phyloP scores from a whole-genome alignment of 805 yeast species.

The Kodamaea laetipori region DNA sequence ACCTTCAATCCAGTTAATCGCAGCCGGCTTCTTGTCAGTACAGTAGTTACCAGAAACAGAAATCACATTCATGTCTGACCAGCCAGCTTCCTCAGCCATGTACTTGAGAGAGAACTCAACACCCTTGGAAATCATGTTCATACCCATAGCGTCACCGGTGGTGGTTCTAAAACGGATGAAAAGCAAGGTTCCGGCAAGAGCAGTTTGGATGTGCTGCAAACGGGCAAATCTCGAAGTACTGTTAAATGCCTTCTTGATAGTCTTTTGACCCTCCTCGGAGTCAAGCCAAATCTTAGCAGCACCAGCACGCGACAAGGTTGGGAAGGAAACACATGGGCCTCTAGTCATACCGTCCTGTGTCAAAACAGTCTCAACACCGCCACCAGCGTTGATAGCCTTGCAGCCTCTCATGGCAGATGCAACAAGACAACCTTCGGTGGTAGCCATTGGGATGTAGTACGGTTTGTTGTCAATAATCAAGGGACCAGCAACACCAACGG shows the following conservation, averaged over 20 bases:
- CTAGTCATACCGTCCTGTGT: constrained; percentile 99
- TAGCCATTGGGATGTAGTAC: constrained; percentile 96
- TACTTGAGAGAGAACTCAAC: constrained; percentile 82
- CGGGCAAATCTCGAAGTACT: constrained; percentile 98
- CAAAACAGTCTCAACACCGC: constrained; percentile 90
- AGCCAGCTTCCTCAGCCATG: constrained; percentile 88
- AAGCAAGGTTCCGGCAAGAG: constrained; percentile 88
- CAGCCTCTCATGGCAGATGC: constrained; percentile 99
- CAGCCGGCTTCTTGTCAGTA: constrained; percentile 96
- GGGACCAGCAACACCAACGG: constrained; percentile 98
- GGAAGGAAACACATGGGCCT: constrained; percentile 96
- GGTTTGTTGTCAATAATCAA: constrained; percentile 85
- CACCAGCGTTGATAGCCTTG: constrained; percentile 95
- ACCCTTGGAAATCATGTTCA: constrained; percentile 99
- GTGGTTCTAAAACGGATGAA: constrained; percentile 95
- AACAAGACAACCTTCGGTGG: constrained; percentile 97
- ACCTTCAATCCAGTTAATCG: constrained; percentile 99
- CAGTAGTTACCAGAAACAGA: constrained; percentile 97
- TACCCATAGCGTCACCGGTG: constrained; percentile 99
- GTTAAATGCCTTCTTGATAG: constrained; percentile 85
- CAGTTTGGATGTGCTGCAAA: constrained; percentile 85
- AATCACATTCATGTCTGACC: constrained; percentile 89
- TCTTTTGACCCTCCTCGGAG: constrained; percentile 87
- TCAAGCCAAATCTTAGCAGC: constrained; percentile 95
- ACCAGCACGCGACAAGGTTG: constrained; percentile 82